Conservation (phyloP, 192 early-diverging fungal species). For the Irineochytrium annulatum region DNA sequence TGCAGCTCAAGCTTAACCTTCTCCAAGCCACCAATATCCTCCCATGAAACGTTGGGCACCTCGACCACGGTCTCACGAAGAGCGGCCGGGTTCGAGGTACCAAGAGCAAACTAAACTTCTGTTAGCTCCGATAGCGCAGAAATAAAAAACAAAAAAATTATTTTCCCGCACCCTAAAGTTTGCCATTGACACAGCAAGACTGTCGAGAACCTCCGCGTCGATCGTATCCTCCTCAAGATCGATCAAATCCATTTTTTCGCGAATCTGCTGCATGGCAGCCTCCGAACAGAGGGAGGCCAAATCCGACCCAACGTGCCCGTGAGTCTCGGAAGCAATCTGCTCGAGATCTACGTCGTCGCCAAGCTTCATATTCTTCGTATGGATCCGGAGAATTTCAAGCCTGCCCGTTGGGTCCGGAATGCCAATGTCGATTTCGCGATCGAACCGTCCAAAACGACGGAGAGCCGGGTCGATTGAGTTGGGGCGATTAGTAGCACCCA, state of each 20-base stretch:
- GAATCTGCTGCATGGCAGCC: constrained; percentile 99
- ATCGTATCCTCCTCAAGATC: constrained; percentile 98
- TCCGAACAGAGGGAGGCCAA: constrained; percentile 96
- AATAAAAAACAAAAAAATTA: background rate
- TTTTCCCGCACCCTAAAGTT: constrained; percentile 77
- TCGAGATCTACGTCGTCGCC: constrained; percentile 96
- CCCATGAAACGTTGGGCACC: constrained; percentile 91
- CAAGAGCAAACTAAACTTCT: constrained; percentile 69
- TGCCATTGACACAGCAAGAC: constrained; percentile 93
- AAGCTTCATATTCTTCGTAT: constrained; percentile 99
- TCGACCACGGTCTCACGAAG: constrained; percentile 98
- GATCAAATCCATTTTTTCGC: constrained; percentile 98
- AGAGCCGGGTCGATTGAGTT: constrained; percentile 98
- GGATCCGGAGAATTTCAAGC: constrained; percentile 97
- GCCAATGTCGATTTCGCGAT: constrained; percentile 98
- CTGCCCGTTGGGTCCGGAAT: constrained; percentile 98
- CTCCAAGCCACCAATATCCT: constrained; percentile 95
- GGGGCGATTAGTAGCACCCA: constrained; percentile 98
- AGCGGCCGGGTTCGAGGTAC: constrained; percentile 94
- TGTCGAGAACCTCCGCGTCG: constrained; percentile 93
- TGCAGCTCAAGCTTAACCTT: constrained; percentile 97
- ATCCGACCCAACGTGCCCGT: constrained; percentile 97
- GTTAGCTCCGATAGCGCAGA: background rate
- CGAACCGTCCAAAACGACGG: constrained; percentile 98
- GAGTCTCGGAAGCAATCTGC: constrained; percentile 94